These are phyloP conservation scores for Rhynchosporium secalis DNA, from an alignment of 2,329 filamentous ascomycete genomes.

Conservation along the genomic window DNA sequence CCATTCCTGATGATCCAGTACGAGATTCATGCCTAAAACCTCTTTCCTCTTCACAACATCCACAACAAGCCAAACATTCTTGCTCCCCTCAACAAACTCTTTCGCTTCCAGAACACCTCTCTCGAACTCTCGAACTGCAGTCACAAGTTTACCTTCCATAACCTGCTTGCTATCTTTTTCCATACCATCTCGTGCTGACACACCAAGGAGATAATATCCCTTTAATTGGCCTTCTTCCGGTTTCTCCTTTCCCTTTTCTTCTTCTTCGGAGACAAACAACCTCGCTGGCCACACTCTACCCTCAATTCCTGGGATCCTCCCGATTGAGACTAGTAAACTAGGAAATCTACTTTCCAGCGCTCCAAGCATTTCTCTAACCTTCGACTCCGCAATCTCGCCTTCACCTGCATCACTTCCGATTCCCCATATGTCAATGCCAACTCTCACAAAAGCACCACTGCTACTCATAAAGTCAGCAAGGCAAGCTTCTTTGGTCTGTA, in stretches of 20 bases:
- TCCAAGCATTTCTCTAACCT: conserved; percentile 21
- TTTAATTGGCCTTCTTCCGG: conserved; percentile 14
- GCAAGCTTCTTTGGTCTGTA: conserved; percentile 5
- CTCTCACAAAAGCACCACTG: conserved; percentile 20
- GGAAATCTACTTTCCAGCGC: conserved; percentile 24
- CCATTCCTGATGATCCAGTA: conserved; percentile 21
- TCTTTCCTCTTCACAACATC: conserved; percentile 20
- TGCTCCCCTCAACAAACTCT: conserved; percentile 17
- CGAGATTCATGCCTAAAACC: conserved; percentile 15
- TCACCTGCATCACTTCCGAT: conserved; percentile 2
- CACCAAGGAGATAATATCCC: conserved; percentile 23
- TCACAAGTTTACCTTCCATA: conserved; percentile 22
- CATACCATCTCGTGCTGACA: conserved; percentile 11
- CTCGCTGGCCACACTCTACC: conserved; percentile 24
- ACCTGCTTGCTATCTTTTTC: conserved; percentile 21
- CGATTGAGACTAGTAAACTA: conserved; percentile 19
- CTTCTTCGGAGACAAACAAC: conserved; percentile 10
- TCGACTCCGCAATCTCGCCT: conserved; percentile 14
- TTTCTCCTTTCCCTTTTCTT: not conserved
- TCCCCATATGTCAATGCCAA: conserved; percentile 25
- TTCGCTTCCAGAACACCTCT: conserved; percentile 15
- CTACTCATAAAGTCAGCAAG: conserved; percentile 18
- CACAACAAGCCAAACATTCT: conserved; percentile 18
- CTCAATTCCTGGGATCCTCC: conserved; percentile 17
- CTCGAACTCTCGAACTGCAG: conserved; percentile 25